phyloP scores from a whole-genome alignment of 2,329 filamentous ascomycete species.

The Aspergillus brasiliensis region DNA sequence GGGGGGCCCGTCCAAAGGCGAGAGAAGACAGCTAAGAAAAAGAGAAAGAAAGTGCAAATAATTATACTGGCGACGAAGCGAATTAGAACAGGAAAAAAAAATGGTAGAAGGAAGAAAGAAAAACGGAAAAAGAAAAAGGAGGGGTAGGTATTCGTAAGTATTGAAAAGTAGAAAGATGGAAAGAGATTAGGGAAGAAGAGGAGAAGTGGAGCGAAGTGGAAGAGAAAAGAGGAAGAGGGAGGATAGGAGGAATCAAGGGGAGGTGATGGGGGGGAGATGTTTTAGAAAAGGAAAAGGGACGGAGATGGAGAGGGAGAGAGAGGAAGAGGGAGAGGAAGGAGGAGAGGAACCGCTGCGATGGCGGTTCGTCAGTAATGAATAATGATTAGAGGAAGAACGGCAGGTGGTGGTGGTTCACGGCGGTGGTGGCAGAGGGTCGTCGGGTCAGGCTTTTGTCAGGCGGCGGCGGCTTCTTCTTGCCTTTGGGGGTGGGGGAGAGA shows the following conservation, averaged over 20 bases:
- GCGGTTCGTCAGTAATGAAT: neutral
- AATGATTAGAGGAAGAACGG: neutral
- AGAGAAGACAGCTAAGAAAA: neutral
- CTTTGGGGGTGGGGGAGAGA: neutral
- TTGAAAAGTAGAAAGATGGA: slow-evolving; percentile 11
- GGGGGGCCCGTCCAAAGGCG: neutral
- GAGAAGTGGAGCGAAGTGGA: slow-evolving; percentile 10
- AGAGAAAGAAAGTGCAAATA: slow-evolving; percentile 6
- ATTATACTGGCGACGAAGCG: slow-evolving; percentile 3
- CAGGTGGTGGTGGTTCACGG: neutral
- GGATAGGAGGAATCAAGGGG: slow-evolving; percentile 22
- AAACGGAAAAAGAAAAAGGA: slow-evolving; percentile 7
- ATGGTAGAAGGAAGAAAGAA: neutral
- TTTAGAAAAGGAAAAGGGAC: slow-evolving; percentile 15
- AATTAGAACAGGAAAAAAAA: slow-evolving; percentile 15
- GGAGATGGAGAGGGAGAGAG: slow-evolving; percentile 3
- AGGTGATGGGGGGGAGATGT: slow-evolving; percentile 23
- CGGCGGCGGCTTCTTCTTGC: too few species aligned
- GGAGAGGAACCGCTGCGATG: slow-evolving; percentile 10
- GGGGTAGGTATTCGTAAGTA: slow-evolving; percentile 11
- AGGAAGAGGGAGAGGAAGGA: slow-evolving; percentile 7
- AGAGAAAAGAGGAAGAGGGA: slow-evolving; percentile 16
- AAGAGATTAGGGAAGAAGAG: slow-evolving; percentile 9
- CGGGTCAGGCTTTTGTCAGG: slow-evolving; percentile 14
- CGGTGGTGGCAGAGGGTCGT: slow-evolving; percentile 4